A percentile compares a stretch with the other conserved stretches of the same genome.
These are phyloP conservation scores for Clavaria fumosa DNA, from an alignment of 768 basidiomycete species.

Conservation along the genomic window DNA sequence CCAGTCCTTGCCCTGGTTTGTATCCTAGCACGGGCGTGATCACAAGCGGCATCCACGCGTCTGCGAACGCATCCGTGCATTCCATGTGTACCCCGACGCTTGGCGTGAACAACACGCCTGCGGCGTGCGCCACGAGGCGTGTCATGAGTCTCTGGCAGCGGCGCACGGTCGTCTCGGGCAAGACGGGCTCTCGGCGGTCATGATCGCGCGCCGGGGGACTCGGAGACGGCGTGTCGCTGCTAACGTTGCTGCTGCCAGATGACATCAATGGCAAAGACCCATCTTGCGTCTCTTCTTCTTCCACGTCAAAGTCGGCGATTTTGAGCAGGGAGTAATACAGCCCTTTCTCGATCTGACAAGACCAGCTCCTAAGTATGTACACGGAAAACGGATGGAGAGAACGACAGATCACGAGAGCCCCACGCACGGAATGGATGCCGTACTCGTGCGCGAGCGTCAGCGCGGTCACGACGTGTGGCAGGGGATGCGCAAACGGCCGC, in stretches of 20 bases:
- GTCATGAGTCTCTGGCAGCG: conserved; percentile 36
- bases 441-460: conserved; percentile 35
- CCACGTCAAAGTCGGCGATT: conserved; percentile 28
- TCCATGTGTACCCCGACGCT: conserved; percentile 55
- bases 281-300: not conserved
- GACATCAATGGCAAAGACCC: not conserved
- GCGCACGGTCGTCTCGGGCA: too few relatives aligned
- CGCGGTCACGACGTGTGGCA: conserved; percentile 34
- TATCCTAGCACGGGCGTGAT: conserved; percentile 44
- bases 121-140: conserved; percentile 47
- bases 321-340: conserved; percentile 52
- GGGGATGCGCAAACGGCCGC: conserved; percentile 21
- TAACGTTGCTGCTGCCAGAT: not conserved
- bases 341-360: conserved; percentile 38
- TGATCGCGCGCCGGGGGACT: not conserved
- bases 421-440: conserved; percentile 33
- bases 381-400: not conserved
- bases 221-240: not conserved
- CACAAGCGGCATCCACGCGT: conserved; percentile 57
- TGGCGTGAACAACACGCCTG: conserved; percentile 57
- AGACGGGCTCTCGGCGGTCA: too few relatives aligned
- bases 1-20: conserved; percentile 25
- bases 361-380: conserved; percentile 4
- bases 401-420: not conserved
- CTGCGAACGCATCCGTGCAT: conserved; percentile 60